Base-by-base conservation (phyloP, 2,329 filamentous ascomycete genomes). In the Cyphellophora europaea region DNA sequence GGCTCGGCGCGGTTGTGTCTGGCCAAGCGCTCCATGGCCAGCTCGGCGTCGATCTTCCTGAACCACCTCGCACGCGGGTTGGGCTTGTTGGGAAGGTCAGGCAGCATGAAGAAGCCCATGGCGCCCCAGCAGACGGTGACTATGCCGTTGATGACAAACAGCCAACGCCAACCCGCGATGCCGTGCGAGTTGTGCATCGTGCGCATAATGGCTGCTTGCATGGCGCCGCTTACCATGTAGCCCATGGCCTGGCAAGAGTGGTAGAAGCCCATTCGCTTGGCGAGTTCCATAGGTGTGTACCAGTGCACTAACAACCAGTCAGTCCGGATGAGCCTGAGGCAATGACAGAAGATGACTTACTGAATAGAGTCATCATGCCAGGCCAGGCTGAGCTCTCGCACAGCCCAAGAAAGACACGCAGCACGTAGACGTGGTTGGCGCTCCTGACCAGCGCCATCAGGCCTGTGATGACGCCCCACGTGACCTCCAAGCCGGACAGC, bases 1-100 rank as follows among this genome's bases (percentile, higher is more conserved):
- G 62, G 58, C 35, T 67, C 64, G 6, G 62, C 58, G 11, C 64
- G 58, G 5, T 59, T 58, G 39, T 67, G 54, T 0, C 65, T 55
- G 29, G 57, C 55, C 1, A 69, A 50, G 3, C 66, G 53, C 21
- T 59, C 57, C 50, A 64, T 59, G 0, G 65, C 62, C 27, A 67
- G 51, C 28, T 55, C 52, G 3, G 55, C 56, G 35, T 69, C 58
- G 2, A 53, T 51, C 8, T 56, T 52, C 10, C 53, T 61, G 45
- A 68, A 66, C 65, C 64, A 69, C 18, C 15, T 19, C 14, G 27
- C 25, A 11, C 35, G 16, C 8, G 30, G 30, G 16, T 51, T 49
- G 3, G 61, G 61, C 13, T 55, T 51, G 30, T 55, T 65, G 35
- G 58, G 58, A 5, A 56, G 49, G 35, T 60, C 58, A 2, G 57